phyloP scores from a whole-genome alignment of 306 rosid species.

The Prosopis cineraria region DNA sequence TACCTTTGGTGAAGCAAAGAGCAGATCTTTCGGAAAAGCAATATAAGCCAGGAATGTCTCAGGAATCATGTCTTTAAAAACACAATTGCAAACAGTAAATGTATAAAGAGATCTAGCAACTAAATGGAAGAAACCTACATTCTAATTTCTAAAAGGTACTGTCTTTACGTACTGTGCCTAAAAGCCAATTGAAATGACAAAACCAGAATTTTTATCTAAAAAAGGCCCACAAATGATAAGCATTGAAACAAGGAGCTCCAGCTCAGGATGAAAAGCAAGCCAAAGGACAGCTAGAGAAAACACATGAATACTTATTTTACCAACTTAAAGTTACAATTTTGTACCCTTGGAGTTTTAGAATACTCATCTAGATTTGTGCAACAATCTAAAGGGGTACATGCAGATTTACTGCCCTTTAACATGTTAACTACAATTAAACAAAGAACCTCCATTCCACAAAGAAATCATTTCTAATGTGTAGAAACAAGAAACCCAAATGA shows the following conservation, averaged over 20 bases:
- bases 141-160: neutral
- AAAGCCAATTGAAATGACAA: neutral
- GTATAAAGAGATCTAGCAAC: slow-evolving; percentile 7
- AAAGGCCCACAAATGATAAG: slow-evolving; percentile 4
- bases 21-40: slow-evolving; percentile 65
- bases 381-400: slow-evolving; percentile 6
- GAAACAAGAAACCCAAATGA: slow-evolving; percentile 16
- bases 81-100: slow-evolving; percentile 9
- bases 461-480: slow-evolving; percentile 11
- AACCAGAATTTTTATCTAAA: neutral
- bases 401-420: slow-evolving; percentile 8
- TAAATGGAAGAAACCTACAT: neutral
- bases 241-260: slow-evolving; percentile 19
- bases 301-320: neutral
- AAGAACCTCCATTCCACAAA: slow-evolving; percentile 11
- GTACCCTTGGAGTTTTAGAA: slow-evolving; percentile 1
- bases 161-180: neutral
- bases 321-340: neutral
- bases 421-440: slow-evolving; percentile 14
- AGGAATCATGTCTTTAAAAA: slow-evolving; percentile 29
- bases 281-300: neutral
- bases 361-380: slow-evolving; percentile 13
- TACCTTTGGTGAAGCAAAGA: slow-evolving; percentile 99
- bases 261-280: slow-evolving; percentile 9
- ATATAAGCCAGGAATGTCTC: slow-evolving; percentile 29